A percentile compares a stretch with the other conserved stretches of the same genome.
phyloP scores from a whole-genome alignment of 345 rosid genomes.

The Zanthoxylum bungeanum region DNA sequence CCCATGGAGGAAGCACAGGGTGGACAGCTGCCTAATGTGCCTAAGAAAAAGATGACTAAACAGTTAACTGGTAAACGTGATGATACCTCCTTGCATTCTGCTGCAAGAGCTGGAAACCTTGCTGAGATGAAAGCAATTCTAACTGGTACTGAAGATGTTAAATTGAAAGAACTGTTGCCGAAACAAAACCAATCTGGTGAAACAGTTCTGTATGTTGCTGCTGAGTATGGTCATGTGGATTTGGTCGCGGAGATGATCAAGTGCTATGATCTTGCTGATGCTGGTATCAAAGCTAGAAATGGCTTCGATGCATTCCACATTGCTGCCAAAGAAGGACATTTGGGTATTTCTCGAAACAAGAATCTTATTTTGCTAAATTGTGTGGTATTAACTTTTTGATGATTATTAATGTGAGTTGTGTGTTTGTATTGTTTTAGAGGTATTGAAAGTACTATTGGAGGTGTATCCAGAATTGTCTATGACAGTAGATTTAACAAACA shows the following conservation, averaged over 20 bases:
- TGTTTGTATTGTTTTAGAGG: constrained; percentile 39
- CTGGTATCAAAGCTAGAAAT: constrained; percentile 84
- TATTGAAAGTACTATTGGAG: constrained; percentile 63
- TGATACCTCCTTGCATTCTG: constrained; percentile 75
- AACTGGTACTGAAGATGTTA: constrained; percentile 33
- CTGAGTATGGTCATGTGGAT: constrained; percentile 75
- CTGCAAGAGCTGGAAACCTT: constrained; percentile 68
- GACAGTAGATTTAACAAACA: constrained; percentile 89
- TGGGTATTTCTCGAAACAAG: constrained; percentile 40
- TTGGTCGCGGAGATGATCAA: constrained; percentile 76
- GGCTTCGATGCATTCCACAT: constrained; percentile 96
- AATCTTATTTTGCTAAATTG: neutral
- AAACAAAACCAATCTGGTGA: constrained; percentile 92
- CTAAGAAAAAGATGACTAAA: constrained; percentile 74
- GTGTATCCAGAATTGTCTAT: constrained; percentile 85
- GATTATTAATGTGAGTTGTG: constrained; percentile 13
- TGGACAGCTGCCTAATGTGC: constrained; percentile 13
- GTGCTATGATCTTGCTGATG: constrained; percentile 65
- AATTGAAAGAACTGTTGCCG: constrained; percentile 45
- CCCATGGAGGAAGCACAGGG: constrained; percentile 29
- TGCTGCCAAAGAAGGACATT: constrained; percentile 94
- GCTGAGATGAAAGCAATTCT: constrained; percentile 48
- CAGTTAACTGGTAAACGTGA: constrained; percentile 84
- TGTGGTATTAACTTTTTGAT: neutral
- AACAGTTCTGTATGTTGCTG: constrained; percentile 89